phyloP scores from a whole-genome alignment of 257 asterid genomes.

The Scutellaria baicalensis region DNA sequence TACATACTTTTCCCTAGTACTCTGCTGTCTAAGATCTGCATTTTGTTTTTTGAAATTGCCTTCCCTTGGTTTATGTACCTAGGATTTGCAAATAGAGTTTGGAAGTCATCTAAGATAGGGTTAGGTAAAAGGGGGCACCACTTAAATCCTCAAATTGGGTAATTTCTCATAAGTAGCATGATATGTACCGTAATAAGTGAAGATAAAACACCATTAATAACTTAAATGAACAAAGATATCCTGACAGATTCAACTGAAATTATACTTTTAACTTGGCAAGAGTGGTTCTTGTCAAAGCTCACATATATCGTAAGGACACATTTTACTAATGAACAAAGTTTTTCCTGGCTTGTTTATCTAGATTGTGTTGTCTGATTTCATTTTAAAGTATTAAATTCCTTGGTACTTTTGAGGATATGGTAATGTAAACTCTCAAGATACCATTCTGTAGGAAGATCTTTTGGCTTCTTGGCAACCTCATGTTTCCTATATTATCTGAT shows the following conservation, averaged over 20 bases:
- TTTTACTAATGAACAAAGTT: not conserved
- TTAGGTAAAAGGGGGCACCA: not conserved
- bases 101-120: not conserved
- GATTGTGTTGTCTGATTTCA: not conserved
- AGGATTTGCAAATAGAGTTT: slow-evolving; percentile 10
- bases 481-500: not conserved
- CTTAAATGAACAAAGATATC: not conserved
- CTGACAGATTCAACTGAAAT: not conserved
- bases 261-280: not conserved
- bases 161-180: not conserved
- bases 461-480: not conserved
- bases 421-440: not conserved
- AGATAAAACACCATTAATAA: not conserved
- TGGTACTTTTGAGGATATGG: not conserved
- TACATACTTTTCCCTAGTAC: not conserved
- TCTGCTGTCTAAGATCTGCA: slow-evolving; percentile 11
- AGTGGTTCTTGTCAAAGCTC: not conserved
- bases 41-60: slow-evolving; percentile 9
- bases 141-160: not conserved
- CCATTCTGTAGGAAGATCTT: not conserved
- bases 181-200: not conserved
- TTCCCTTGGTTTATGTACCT: not conserved
- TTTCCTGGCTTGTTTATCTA: not conserved
- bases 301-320: not conserved
- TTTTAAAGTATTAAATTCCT: not conserved